These are phyloP conservation scores for Mercurialis annua DNA, from an alignment of 345 rosid species.

Conservation along the genomic window DNA sequence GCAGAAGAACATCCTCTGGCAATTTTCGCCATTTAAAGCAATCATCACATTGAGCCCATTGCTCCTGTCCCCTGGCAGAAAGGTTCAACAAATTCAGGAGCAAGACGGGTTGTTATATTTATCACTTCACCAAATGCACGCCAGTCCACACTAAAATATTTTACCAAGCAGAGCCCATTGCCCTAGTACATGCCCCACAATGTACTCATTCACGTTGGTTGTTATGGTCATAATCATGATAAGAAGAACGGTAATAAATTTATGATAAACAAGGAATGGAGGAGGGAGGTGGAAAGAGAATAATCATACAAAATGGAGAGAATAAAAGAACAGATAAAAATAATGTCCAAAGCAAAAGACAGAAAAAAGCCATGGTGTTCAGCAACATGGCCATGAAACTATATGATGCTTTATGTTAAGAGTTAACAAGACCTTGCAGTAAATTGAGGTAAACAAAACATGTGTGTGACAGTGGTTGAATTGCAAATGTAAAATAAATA, in stretches of 20 bases:
- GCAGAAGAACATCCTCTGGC: conserved; percentile 65
- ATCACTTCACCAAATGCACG: not conserved
- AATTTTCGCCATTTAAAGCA: conserved; percentile 87
- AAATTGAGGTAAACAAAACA: not conserved
- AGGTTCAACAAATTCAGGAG: conserved; percentile 12
- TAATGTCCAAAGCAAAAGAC: too few species aligned
- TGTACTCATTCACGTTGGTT: not conserved
- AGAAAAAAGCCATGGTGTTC: too few species aligned
- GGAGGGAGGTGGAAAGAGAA: too few species aligned
- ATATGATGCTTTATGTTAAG: not conserved
- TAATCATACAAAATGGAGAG: not conserved
- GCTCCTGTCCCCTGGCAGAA: conserved; percentile 54
- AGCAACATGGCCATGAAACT: not conserved
- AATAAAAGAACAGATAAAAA: not conserved
- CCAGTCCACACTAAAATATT: not conserved
- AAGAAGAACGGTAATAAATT: not conserved
- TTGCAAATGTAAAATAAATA: not conserved
- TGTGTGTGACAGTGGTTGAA: not conserved
- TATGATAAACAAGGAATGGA: too few species aligned
- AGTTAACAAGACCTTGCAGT: not conserved
- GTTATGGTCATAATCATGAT: not conserved
- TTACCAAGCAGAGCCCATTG: not conserved
- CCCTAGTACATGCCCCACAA: not conserved
- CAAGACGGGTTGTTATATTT: not conserved
- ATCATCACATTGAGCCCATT: conserved; percentile 85